Evolutionary conservation across 2,329 filamentous ascomycete species (phyloP).

Genomic region (Nemania diffusa): DNA sequence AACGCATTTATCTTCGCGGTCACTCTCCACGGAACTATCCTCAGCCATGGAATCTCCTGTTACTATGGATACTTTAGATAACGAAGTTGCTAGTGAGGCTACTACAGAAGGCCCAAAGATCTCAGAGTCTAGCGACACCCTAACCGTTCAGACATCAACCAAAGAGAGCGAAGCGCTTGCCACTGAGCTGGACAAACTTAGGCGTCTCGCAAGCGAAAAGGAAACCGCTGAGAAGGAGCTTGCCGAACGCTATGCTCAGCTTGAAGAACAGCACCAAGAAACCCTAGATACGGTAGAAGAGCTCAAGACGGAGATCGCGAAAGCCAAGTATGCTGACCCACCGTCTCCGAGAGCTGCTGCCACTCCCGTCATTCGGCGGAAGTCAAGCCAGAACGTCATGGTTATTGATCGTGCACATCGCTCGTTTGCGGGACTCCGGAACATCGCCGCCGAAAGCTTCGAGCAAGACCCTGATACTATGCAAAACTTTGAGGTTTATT

Average conservation of each 20-base stretch:
- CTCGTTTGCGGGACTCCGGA: conserved; percentile 88
- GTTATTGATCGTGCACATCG: conserved; percentile 90
- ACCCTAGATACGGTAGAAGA: conserved; percentile 89
- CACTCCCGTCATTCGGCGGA: conserved; percentile 87
- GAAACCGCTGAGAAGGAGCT: conserved; percentile 79
- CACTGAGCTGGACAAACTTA: conserved; percentile 77
- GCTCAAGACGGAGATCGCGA: conserved; percentile 85
- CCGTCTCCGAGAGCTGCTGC: conserved; percentile 71
- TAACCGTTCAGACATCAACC: conserved; percentile 48
- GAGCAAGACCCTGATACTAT: conserved; percentile 83
- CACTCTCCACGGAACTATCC: conserved; percentile 92
- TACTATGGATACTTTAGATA: conserved; percentile 71
- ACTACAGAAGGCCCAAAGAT: conserved; percentile 62
- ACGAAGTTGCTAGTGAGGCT: conserved; percentile 56
- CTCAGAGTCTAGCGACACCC: conserved; percentile 53
- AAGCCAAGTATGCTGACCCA: conserved; percentile 71
- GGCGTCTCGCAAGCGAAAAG: conserved; percentile 77
- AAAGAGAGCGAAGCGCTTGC: conserved; percentile 58
- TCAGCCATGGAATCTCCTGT: conserved; percentile 81
- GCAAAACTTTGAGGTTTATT: conserved; percentile 91
- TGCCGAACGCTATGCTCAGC: conserved; percentile 80
- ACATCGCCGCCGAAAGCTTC: conserved; percentile 87
- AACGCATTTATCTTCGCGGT: conserved; percentile 81
- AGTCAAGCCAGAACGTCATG: conserved; percentile 90
- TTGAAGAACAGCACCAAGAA: conserved; percentile 84